A percentile compares a stretch with the other conserved stretches of the same genome.
These are phyloP conservation scores for Marchantia paleacea DNA, from an alignment of 225 moss, liverwort and hornwort species.

Conservation along the genomic window DNA sequence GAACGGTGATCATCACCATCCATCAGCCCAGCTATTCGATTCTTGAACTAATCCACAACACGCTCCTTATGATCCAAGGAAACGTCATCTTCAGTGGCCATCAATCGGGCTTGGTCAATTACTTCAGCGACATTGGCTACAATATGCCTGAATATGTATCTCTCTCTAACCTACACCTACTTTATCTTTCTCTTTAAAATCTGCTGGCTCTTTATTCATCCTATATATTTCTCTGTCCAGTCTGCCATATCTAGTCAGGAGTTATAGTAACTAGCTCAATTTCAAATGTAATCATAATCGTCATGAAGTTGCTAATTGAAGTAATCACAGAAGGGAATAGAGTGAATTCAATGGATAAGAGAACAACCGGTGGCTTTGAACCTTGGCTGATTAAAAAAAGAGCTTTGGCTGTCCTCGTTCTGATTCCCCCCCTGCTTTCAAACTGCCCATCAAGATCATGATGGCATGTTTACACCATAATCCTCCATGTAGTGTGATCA, in stretches of 20 bases:
- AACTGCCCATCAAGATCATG: background rate
- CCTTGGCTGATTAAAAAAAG: background rate
- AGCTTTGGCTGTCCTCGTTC: background rate
- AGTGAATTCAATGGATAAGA: background rate
- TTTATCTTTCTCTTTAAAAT: background rate
- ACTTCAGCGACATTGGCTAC: slow-evolving; percentile 29
- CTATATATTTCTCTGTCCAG: background rate
- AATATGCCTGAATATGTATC: slow-evolving; percentile 27
- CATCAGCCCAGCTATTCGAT: slow-evolving; percentile 27
- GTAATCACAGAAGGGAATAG: background rate
- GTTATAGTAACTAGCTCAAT: background rate
- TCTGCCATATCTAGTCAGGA: background rate
- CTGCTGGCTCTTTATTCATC: too few relatives aligned
- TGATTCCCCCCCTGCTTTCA: background rate
- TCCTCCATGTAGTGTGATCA: background rate
- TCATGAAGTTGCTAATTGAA: background rate
- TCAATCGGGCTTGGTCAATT: slow-evolving; percentile 21
- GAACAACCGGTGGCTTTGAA: background rate
- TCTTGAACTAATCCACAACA: slow-evolving; percentile 27
- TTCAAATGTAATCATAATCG: background rate
- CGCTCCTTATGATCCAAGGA: slow-evolving; percentile 23
- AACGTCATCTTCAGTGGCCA: slow-evolving; percentile 24
- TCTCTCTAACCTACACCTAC: background rate
- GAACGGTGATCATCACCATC: slow-evolving; percentile 30
- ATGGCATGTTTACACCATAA: too few relatives aligned